Evolutionary conservation across 768 basidiomycete genomes (phyloP).

Genomic region (Amyloporia xantha): DNA sequence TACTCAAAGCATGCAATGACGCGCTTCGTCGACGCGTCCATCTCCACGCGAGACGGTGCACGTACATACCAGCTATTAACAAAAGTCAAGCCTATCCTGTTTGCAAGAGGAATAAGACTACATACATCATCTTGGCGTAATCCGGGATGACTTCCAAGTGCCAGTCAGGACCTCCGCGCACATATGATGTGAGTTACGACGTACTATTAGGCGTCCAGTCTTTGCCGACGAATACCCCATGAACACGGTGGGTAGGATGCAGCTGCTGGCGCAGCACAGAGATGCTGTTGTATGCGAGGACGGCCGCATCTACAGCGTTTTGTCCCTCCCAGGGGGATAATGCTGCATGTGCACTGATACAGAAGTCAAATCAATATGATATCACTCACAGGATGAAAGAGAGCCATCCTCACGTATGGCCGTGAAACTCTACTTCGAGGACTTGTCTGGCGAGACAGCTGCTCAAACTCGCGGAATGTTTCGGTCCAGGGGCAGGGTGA

Average conservation of each 20-base stretch:
- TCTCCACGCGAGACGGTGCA: slow-evolving; percentile 59
- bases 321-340: slow-evolving; percentile 80
- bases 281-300: slow-evolving; percentile 75
- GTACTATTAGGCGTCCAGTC: slow-evolving; percentile 72
- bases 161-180: not conserved
- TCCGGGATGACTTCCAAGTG: slow-evolving; percentile 67
- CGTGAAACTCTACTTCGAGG: slow-evolving; percentile 57
- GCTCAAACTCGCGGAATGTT: slow-evolving; percentile 57
- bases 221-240: slow-evolving; percentile 71
- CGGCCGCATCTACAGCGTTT: slow-evolving; percentile 84
- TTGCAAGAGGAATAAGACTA: not conserved
- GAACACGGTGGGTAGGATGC: slow-evolving; percentile 68
- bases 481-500: slow-evolving; percentile 75
- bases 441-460: slow-evolving; percentile 58
- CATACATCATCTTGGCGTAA: slow-evolving; percentile 65
- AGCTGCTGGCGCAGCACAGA: slow-evolving; percentile 79
- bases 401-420: slow-evolving; percentile 58
- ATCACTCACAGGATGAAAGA: not conserved
- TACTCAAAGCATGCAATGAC: slow-evolving; percentile 71
- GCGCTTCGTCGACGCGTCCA: slow-evolving; percentile 48
- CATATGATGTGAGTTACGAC: slow-evolving; percentile 15
- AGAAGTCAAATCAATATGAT: not conserved
- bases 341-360: slow-evolving; percentile 63
- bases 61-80: slow-evolving; percentile 59
- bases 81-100: not conserved